A percentile compares a stretch with the other conserved stretches of the same genome.
Conservation (phyloP, 768 basidiomycete species). For the Tylopilus rubrobrunneus region DNA sequence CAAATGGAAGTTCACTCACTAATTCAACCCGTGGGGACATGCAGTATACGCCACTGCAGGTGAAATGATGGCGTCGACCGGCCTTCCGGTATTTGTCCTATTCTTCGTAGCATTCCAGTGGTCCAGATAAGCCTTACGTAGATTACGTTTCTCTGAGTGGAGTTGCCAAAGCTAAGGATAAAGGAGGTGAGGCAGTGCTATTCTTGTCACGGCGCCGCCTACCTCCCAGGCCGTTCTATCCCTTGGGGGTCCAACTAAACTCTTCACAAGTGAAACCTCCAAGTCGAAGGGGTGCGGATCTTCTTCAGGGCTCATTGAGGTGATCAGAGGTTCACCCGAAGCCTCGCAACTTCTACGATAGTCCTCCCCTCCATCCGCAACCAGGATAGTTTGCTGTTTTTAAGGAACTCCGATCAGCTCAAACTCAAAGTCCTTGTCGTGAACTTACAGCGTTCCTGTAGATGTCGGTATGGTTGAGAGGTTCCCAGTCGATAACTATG, state of each 20-base stretch:
- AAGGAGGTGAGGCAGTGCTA: not conserved
- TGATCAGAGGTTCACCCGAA: conserved; percentile 43
- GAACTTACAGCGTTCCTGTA: conserved; percentile 22
- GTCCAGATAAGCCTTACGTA: conserved; percentile 45
- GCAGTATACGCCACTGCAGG: conserved; percentile 42
- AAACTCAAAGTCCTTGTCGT: not conserved
- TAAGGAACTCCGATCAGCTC: not conserved
- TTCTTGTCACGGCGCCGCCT: not conserved
- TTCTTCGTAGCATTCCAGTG: conserved; percentile 45
- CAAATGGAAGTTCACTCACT: conserved; percentile 24
- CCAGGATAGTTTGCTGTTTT: conserved; percentile 35
- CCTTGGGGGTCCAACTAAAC: conserved; percentile 41
- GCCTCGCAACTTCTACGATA: conserved; percentile 31
- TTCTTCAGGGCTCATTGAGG: conserved; percentile 34
- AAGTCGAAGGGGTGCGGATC: conserved; percentile 37
- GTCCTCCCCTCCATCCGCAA: conserved; percentile 41
- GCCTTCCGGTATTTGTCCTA: conserved; percentile 44
- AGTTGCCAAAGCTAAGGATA: conserved; percentile 41
- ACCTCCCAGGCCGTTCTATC: conserved; percentile 44
- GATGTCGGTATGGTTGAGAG: conserved; percentile 44
- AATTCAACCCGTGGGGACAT: conserved; percentile 42
- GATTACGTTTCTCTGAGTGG: conserved; percentile 36
- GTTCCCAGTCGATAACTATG: conserved; percentile 63
- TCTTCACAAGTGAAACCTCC: conserved; percentile 41
- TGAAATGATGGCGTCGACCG: conserved; percentile 50